Percentiles rank a stretch among this genome's conserved stretches.
Conservation (phyloP, 495 filamentous ascomycete species). For the Ascobolus immersus region DNA sequence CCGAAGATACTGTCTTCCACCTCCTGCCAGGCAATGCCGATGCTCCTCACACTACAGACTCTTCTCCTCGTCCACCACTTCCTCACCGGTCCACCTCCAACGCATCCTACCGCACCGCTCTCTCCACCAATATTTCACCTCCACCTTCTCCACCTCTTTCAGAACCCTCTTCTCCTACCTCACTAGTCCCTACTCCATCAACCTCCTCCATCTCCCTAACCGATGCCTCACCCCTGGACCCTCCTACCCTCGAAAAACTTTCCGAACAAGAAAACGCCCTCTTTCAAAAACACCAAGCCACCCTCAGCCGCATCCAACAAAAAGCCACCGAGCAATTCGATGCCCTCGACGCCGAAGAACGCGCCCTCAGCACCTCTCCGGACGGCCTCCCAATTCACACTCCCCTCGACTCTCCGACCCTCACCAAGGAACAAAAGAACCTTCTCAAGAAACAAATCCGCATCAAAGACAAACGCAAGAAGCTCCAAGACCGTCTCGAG, state of each 20-base stretch:
- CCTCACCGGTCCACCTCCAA: neutral
- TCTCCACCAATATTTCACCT: slow-evolving; percentile 1
- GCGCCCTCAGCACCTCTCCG: neutral
- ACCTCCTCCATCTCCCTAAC: neutral
- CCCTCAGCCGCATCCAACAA: neutral
- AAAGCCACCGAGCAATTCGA: neutral
- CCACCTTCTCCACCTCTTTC: slow-evolving; percentile 3
- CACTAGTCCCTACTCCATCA: neutral
- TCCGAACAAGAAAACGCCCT: neutral
- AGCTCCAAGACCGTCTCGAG: neutral
- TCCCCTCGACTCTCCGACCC: neutral
- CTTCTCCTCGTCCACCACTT: neutral
- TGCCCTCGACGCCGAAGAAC: neutral
- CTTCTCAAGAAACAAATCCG: no score
- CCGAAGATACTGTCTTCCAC: neutral
- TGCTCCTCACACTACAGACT: neutral
- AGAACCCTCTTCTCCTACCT: neutral
- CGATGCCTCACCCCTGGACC: neutral
- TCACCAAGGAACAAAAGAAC: neutral
- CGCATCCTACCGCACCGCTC: neutral
- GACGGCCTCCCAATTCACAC: neutral
- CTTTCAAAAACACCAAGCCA: neutral
- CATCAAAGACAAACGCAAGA: no score
- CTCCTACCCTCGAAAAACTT: neutral
- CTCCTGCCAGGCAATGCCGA: neutral